Base-by-base conservation (phyloP, 1,284 basidiomycete genomes). In the Pseudozyma tsukubaensis region DNA sequence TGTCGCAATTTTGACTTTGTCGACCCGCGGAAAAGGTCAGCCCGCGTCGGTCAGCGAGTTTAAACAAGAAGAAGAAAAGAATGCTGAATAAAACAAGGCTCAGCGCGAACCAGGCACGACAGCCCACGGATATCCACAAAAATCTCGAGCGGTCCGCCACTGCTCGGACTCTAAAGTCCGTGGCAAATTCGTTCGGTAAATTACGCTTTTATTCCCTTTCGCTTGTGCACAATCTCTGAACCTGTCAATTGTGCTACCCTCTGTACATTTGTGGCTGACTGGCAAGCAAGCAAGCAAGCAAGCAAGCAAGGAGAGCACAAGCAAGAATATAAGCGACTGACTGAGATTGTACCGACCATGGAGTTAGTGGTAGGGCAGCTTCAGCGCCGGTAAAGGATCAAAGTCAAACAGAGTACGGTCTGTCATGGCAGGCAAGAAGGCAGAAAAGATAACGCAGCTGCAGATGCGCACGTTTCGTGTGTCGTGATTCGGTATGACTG, bases 91-190 rank as follows among this genome's bases (percentile, higher is more conserved):
- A n/a, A n/a, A 12, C 37, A 39, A 43, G 42, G n/a, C 42, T 43
- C 42, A 43, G 9, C n/a, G 19, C 42, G 42, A 18, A 18, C 42
- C 42, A 43, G 42, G 42, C 42, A 43, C 42, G 4, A n/a, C 12
- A 4, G n/a, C 37, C 37, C 37, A 39, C 12, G 19, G 16, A 14
- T 19, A 24, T 6, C 6, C 24, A 45, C 19, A 45, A 3, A 45
- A 45, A 45, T 24, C 44, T 9, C 3, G 19, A 45, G 34, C 57
- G 40, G n/a, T 14, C 32, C 4, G 13, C 13, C 44, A 14, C 40
- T 37, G 11, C 24, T 37, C 47, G 39, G 40, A 55, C 19, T 29
- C 59, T 62, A 62, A 62, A 62, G 59, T 62, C 59, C 59, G 59
- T 55, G 59, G 52, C 59, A 36, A 49, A 37, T 8, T 16, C 6